A percentile compares a stretch with the other conserved stretches of the same genome.
Conservation (phyloP, 495 filamentous ascomycete species). For the Daldinia loculata region DNA sequence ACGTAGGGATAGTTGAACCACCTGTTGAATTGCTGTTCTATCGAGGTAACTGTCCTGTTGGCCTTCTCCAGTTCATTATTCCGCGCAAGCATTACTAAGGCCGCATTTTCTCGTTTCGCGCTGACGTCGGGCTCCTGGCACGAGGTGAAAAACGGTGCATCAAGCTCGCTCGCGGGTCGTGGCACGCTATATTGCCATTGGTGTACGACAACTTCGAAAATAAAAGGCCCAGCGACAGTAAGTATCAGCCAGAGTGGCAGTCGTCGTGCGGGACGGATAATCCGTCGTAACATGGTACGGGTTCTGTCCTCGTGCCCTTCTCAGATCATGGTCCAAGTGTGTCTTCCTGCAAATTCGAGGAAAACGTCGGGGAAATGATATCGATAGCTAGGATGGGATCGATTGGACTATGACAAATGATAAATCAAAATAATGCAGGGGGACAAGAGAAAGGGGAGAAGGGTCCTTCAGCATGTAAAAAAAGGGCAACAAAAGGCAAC, state of each 20-base stretch:
- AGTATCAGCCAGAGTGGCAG: constrained; percentile 44
- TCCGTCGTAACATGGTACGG: constrained; percentile 47
- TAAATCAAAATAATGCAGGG: constrained; percentile 8
- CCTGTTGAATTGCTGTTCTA: constrained; percentile 95
- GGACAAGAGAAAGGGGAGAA: background rate
- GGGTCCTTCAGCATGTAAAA: background rate
- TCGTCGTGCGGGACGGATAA: constrained; percentile 46
- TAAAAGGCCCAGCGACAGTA: constrained; percentile 37
- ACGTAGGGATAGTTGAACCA: constrained; percentile 98
- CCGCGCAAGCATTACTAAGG: constrained; percentile 84
- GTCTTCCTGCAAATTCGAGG: constrained; percentile 7
- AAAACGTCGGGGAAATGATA: constrained; percentile 21
- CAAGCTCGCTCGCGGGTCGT: constrained; percentile 44
- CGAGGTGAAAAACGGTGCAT: constrained; percentile 54
- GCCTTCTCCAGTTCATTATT: constrained; percentile 89
- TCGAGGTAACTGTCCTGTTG: constrained; percentile 85
- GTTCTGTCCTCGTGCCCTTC: constrained; percentile 23
- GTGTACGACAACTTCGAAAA: constrained; percentile 45
- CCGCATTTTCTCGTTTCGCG: constrained; percentile 80
- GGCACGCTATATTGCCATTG: constrained; percentile 42
- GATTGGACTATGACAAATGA: constrained; percentile 21
- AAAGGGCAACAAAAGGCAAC: constrained; percentile 6
- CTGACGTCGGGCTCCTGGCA: constrained; percentile 58
- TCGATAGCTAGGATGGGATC: constrained; percentile 22
- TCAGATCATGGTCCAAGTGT: constrained; percentile 35